A percentile compares a stretch with the other conserved stretches of the same genome.
These are phyloP conservation scores for Pseudocercospora macadamiae DNA, from an alignment of 2,329 filamentous ascomycete genomes.

Conservation along the genomic window DNA sequence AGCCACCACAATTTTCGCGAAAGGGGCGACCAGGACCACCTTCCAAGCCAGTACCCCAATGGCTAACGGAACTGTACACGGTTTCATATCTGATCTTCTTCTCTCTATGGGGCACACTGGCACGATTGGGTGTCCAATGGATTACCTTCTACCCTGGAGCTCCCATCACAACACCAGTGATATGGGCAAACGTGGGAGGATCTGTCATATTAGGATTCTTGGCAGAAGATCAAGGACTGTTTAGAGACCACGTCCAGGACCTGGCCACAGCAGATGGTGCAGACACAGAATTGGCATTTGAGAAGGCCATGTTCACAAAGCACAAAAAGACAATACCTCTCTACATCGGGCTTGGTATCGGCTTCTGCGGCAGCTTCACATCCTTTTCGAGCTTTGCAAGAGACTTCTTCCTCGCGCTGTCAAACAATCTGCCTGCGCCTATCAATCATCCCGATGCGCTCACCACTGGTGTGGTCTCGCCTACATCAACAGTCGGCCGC, in stretches of 20 bases:
- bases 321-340: conserved; percentile 84
- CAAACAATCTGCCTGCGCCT: conserved; percentile 69
- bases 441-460: conserved; percentile 43
- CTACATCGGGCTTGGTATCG: conserved; percentile 83
- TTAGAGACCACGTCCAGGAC: conserved; percentile 67
- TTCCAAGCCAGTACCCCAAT: conserved; percentile 27
- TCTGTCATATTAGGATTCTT: conserved; percentile 85
- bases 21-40: conserved; percentile 17
- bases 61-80: conserved; percentile 58
- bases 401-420: conserved; percentile 76
- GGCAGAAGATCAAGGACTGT: conserved; percentile 74
- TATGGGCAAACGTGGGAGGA: conserved; percentile 89
- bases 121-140: conserved; percentile 76
- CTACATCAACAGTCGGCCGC: conserved; percentile 44
- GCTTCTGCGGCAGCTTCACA: conserved; percentile 87
- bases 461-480: conserved; percentile 19
- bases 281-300: conserved; percentile 36
- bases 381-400: conserved; percentile 86
- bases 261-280: conserved; percentile 33
- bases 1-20: conserved; percentile 18
- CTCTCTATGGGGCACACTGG: conserved; percentile 80
- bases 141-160: conserved; percentile 78
- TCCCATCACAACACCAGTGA: conserved; percentile 70
- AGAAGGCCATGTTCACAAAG: conserved; percentile 46
- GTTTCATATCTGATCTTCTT: conserved; percentile 84